Percentiles rank a stretch among this genome's conserved stretches.
Evolutionary conservation across 768 basidiomycete species (phyloP).

Genomic region (Leucosporidium creatinivorum): DNA sequence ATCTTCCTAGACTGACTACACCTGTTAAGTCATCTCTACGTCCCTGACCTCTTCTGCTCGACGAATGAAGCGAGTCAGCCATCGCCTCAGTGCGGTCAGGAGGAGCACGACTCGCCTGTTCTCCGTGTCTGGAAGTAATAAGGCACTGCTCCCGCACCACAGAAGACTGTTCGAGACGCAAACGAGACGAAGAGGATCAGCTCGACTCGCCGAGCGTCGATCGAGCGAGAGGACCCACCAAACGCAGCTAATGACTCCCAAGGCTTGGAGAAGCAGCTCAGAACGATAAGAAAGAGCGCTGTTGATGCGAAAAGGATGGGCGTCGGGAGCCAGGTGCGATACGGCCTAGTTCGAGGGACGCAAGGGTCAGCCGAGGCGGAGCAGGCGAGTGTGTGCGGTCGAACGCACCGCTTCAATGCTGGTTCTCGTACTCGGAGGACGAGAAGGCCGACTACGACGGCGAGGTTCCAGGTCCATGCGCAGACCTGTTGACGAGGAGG

Average conservation of each 20-base stretch:
- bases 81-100: no score
- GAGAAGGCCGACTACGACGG: conserved; percentile 68
- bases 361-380: no score
- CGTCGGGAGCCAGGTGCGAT: conserved; percentile 83
- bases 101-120: no score
- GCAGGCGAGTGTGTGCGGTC: no score
- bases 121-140: conserved; percentile 20
- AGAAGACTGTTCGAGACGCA: conserved; percentile 8
- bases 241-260: conserved; percentile 77
- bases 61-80: no score
- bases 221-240: conserved; percentile 41
- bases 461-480: conserved; percentile 44
- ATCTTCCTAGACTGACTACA: no score
- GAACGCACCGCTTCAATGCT: conserved; percentile 62
- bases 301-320: conserved; percentile 84
- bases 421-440: conserved; percentile 87
- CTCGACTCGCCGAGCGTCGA: neutral
- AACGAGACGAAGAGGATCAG: neutral
- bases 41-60: no score
- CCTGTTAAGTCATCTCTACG: no score
- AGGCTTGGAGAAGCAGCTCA: conserved; percentile 92
- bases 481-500: conserved; percentile 4
- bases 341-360: conserved; percentile 55
- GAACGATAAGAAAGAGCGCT: conserved; percentile 79
- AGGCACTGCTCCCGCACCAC: conserved; percentile 18